Conservation (phyloP, 106 monocot species). For the Gastrodia elata region DNA sequence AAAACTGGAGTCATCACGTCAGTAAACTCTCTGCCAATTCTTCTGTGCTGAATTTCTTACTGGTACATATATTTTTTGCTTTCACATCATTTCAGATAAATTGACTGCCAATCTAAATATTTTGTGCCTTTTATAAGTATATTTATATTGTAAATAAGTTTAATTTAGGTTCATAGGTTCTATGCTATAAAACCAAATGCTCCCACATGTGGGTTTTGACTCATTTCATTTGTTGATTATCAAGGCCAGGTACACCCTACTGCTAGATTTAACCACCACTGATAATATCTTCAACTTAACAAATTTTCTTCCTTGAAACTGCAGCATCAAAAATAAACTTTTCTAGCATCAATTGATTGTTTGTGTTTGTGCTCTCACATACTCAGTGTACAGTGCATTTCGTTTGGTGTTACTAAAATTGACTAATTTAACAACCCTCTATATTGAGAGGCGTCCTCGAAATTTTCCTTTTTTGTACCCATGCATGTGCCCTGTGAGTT, state of each 20-base stretch:
- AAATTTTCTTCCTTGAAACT: background rate
- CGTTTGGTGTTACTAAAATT: too few species aligned
- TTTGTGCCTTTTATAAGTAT: background rate
- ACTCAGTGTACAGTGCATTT: too few species aligned
- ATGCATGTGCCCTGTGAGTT: too few species aligned
- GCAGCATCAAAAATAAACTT: background rate
- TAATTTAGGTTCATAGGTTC: background rate
- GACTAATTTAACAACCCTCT: too few species aligned
- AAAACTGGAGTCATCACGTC: too few species aligned
- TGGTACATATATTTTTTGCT: too few species aligned
- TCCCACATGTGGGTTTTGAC: background rate
- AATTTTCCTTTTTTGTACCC: too few species aligned
- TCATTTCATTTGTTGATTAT: background rate
- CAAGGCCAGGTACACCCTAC: background rate
- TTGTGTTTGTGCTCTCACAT: background rate
- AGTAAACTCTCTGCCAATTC: too few species aligned
- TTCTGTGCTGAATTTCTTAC: too few species aligned
- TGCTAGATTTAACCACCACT: background rate
- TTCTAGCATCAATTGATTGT: background rate
- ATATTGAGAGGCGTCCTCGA: too few species aligned
- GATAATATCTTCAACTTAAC: background rate
- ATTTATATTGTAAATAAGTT: background rate
- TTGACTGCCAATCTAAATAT: too few species aligned
- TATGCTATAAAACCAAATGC: background rate
- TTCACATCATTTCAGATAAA: too few species aligned